Conservation (phyloP, 2,329 filamentous ascomycete species). For the Colletotrichum tropicicola region DNA sequence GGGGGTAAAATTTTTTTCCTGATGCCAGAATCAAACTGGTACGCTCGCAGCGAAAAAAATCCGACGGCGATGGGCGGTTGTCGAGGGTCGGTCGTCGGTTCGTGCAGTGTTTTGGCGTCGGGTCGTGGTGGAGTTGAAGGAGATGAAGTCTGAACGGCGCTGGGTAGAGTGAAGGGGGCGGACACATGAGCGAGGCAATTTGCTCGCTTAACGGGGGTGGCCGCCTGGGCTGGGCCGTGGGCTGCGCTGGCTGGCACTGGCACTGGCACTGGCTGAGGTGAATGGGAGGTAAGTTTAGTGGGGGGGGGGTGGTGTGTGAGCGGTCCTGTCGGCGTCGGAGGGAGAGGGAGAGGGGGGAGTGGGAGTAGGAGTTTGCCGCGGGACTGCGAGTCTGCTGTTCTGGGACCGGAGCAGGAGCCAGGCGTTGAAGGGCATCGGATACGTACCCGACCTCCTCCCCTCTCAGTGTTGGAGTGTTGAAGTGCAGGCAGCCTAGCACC, state of each 20-base stretch:
- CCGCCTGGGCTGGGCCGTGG: slow-evolving; percentile 23
- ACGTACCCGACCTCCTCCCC: background rate
- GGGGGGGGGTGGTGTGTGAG: background rate
- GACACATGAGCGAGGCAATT: slow-evolving; percentile 31
- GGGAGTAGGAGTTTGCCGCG: slow-evolving; percentile 28
- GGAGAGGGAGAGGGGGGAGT: slow-evolving; percentile 2
- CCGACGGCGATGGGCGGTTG: slow-evolving; percentile 20
- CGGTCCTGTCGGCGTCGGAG: background rate
- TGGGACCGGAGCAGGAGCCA: slow-evolving; percentile 11
- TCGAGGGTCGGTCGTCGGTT: slow-evolving; percentile 25
- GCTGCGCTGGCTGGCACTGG: slow-evolving; percentile 21
- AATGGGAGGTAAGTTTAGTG: slow-evolving; percentile 5
- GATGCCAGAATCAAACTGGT: slow-evolving; percentile 15
- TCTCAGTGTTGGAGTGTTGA: background rate
- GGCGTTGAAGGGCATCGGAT: background rate
- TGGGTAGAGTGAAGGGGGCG: slow-evolving; percentile 32
- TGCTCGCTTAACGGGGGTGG: slow-evolving; percentile 30
- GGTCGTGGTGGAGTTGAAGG: slow-evolving; percentile 31
- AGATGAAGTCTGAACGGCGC: slow-evolving; percentile 32
- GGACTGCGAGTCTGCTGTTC: slow-evolving; percentile 5
- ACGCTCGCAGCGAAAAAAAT: slow-evolving; percentile 20
- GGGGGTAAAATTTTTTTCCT: background rate
- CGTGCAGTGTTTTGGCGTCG: slow-evolving; percentile 26
- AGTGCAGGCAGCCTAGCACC: too few species aligned
- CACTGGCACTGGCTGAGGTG: slow-evolving; percentile 19